Base-by-base conservation (phyloP, 2,329 filamentous ascomycete species). In the Chrysosphaeria jannelii region DNA sequence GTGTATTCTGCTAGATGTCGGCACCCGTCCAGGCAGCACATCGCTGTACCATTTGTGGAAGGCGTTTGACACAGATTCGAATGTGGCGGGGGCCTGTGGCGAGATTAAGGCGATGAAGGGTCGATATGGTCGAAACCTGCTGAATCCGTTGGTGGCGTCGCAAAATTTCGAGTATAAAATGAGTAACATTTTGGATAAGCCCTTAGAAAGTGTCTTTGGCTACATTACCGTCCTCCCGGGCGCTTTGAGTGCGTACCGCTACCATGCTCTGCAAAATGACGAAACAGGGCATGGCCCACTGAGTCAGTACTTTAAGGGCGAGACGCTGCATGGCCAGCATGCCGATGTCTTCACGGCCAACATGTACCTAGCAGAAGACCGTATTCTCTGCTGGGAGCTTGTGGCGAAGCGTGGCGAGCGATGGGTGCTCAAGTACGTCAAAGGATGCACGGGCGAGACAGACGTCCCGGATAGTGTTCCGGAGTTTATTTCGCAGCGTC, bases 101-200 rank as follows among this genome's bases (percentile, higher is more conserved):
- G 85, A 97, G 44, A 97, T 97, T 52, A 93, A 97, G 46, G 81
- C 81, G 33, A 91, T 93, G 79, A 53, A 93, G 48, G 70, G 68
- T 13, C 63, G 62, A 4, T 64, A 58, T 27, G 79, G 81, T 31
- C 81, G 72, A 44, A 78, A 88, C 36, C 57, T 97, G 17, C 42
- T 91, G 33, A 97, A 93, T 38, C 85, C 85, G 0, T 53, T 97
- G 5, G 81, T 97, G 10, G 85, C 85, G 0, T 89, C 78, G 21
- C 85, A 97, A 37, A 97, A 97, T 41, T 97, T 97, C 34, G 85
- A 97, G 50, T 97, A 97, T 53, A 97, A 97, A 46, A 91, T 97
- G 76, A 90, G 78, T 19, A 97, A 97, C 36, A 97, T 97, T 36
- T 54, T 97, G 13, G 85, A 97, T 42, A 97, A 97, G 44, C 85